These are phyloP conservation scores for Handroanthus guayacan DNA, from an alignment of 257 asterid genomes.

Conservation along the genomic window DNA sequence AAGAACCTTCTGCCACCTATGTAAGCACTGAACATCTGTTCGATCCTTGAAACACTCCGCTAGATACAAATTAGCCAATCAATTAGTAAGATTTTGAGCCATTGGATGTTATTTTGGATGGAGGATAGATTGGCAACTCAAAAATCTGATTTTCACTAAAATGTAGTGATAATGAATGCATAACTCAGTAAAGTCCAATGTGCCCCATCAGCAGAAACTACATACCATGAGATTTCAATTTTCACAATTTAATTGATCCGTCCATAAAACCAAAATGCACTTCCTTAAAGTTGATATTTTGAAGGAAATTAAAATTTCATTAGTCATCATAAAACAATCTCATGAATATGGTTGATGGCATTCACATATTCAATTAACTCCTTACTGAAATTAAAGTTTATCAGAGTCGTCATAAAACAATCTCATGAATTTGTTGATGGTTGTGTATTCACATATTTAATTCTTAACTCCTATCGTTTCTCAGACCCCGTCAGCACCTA, in stretches of 20 bases:
- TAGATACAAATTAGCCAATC: constrained; percentile 34
- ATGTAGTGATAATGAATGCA: constrained; percentile 5
- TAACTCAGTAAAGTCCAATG: background rate
- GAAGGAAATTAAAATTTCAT: background rate
- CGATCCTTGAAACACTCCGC: constrained; percentile 98
- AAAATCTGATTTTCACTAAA: constrained; percentile 8
- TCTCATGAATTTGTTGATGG: background rate
- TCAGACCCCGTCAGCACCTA: background rate
- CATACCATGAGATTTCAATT: background rate
- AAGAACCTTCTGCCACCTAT: constrained; percentile 99
- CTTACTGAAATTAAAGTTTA: background rate
- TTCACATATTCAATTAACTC: background rate
- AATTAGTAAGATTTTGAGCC: constrained; percentile 8
- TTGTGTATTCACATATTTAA: background rate
- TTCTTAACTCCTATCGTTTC: background rate
- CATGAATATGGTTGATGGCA: no score
- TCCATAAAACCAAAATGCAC: background rate
- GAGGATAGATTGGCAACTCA: constrained; percentile 18
- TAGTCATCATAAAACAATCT: no score
- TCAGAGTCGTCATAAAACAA: background rate
- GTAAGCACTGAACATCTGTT: constrained; percentile 97
- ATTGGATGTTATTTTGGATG: background rate
- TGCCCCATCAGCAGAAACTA: background rate
- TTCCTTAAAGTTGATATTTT: background rate
- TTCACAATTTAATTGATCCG: background rate